Conservation (phyloP, 1,284 basidiomycete genomes). For the Paramarasmius palmivorus region DNA sequence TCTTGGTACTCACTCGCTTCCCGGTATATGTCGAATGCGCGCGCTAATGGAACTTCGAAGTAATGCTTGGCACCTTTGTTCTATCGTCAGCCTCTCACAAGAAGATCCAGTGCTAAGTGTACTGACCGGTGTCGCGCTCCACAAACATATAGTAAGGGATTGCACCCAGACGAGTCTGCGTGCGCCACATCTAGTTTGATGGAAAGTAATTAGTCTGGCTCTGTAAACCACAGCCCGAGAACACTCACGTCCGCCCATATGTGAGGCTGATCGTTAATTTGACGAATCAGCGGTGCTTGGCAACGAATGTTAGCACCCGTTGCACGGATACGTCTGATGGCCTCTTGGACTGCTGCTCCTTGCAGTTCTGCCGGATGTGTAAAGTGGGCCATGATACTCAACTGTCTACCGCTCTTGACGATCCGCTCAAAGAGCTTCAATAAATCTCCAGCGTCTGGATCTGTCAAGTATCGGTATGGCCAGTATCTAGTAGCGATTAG, state of each 20-base stretch:
- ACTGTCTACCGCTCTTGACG: neutral
- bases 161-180: neutral
- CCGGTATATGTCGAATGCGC: neutral
- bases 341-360: neutral
- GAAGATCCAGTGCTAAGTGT: too few relatives aligned
- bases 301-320: slow-evolving; percentile 1
- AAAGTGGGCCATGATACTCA: neutral
- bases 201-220: too few relatives aligned
- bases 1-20: slow-evolving; percentile 1
- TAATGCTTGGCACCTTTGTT: neutral
- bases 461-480: neutral
- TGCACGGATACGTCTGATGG: neutral
- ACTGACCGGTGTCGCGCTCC: neutral
- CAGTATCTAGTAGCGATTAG: neutral
- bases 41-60: neutral
- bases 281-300: neutral
- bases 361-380: neutral
- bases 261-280: neutral
- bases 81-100: too few relatives aligned
- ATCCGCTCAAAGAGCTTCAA: neutral
- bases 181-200: slow-evolving; percentile 1
- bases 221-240: too few relatives aligned
- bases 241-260: slow-evolving; percentile 1
- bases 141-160: slow-evolving; percentile 2
- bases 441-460: neutral